These are phyloP conservation scores for Adansonia grandidieri DNA, from an alignment of 441 rosid genomes.

Conservation along the genomic window DNA sequence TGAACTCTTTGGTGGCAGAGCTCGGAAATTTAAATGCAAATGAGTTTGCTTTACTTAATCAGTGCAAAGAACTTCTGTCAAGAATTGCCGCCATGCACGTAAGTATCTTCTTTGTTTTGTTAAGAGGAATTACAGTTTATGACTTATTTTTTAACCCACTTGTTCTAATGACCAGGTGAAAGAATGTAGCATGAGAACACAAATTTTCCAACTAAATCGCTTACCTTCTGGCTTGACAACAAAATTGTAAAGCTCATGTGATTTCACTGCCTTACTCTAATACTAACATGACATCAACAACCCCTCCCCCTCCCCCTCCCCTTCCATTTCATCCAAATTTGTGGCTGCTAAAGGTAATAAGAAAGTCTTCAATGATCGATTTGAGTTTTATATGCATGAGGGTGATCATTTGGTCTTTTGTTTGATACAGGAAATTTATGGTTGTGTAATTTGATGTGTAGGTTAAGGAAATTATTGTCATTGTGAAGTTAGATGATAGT, in stretches of 20 bases:
- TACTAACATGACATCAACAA: conserved; percentile 47
- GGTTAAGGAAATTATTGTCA: conserved; percentile 31
- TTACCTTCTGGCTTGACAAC: conserved; percentile 41
- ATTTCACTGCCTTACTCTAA: conserved; percentile 39
- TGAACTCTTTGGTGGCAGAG: conserved; percentile 54
- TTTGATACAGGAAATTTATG: conserved; percentile 11
- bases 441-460: conserved; percentile 26
- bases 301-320: not conserved
- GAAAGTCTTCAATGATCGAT: conserved; percentile 23
- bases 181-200: conserved; percentile 69
- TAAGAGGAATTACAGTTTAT: not conserved
- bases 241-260: conserved; percentile 43
- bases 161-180: conserved; percentile 54
- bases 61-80: conserved; percentile 65
- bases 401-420: conserved; percentile 25
- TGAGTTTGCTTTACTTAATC: conserved; percentile 65
- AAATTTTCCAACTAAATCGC: conserved; percentile 52
- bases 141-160: conserved; percentile 1
- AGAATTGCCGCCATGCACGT: conserved; percentile 73
- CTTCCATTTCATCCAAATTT: conserved; percentile 24
- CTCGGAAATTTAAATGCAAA: conserved; percentile 54
- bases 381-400: conserved; percentile 32
- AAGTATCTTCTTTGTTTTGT: conserved; percentile 8
- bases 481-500: conserved; percentile 28
- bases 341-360: conserved; percentile 30